Conservation (phyloP, 2,329 filamentous ascomycete species). For the Beauveria medogensis region DNA sequence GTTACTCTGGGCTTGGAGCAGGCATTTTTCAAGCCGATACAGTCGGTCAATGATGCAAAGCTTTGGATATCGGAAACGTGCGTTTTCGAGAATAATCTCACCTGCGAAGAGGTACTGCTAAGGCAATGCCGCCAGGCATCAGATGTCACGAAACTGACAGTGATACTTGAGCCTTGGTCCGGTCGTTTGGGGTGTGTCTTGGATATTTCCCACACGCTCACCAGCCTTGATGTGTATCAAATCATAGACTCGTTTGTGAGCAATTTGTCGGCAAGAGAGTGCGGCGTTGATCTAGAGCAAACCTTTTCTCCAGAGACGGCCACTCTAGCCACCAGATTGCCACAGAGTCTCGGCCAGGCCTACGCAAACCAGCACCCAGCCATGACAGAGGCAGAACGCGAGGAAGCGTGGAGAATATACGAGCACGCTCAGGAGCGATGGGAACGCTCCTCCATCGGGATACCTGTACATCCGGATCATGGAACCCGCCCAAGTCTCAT, state of each 20-base stretch:
- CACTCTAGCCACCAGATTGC: not conserved
- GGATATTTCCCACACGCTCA: constrained; percentile 1
- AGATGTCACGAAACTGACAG: not conserved
- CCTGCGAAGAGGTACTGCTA: not conserved
- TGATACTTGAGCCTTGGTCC: not conserved
- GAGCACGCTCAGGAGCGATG: not conserved
- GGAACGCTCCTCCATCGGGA: not conserved
- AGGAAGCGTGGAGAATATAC: not conserved
- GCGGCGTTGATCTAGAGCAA: no score
- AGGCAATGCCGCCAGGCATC: not conserved
- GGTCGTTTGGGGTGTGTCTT: not conserved
- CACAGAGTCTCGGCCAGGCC: not conserved
- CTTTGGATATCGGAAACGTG: not conserved
- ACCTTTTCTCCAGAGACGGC: not conserved
- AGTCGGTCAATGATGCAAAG: not conserved
- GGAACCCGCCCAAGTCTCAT: not conserved
- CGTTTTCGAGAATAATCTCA: not conserved
- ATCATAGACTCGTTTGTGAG: not conserved
- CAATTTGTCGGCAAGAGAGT: not conserved
- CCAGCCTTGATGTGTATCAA: not conserved
- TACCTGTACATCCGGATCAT: not conserved
- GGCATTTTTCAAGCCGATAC: not conserved
- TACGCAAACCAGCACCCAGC: not conserved
- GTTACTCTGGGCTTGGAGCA: not conserved
- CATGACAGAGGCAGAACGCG: not conserved